Percentiles rank a stretch among this genome's conserved stretches.
phyloP scores from a whole-genome alignment of 2,329 filamentous ascomycete species.

The Helminthosporium solani region DNA sequence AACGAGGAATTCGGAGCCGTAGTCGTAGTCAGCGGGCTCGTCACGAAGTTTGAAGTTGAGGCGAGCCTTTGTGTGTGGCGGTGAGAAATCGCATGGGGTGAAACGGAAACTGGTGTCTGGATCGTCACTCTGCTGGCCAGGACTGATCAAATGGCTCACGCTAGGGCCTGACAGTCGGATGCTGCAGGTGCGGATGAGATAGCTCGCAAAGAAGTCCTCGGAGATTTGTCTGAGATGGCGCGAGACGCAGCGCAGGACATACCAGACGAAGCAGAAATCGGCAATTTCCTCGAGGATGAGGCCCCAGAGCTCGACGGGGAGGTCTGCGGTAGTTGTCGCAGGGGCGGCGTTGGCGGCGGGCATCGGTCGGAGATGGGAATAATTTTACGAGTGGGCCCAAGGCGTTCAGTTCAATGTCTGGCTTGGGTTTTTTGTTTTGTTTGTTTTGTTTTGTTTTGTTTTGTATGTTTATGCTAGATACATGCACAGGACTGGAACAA shows the following conservation, averaged over 20 bases:
- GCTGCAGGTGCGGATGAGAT: conserved; percentile 17
- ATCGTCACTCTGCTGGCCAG: conserved; percentile 7
- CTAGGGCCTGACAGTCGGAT: conserved; percentile 18
- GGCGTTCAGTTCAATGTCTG: no score
- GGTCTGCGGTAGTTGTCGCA: not conserved
- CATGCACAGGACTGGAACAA: no score
- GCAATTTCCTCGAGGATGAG: conserved; percentile 15
- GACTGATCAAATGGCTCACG: conserved; percentile 9
- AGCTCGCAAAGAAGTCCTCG: conserved; percentile 18
- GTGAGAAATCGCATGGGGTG: conserved; percentile 17
- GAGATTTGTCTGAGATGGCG: conserved; percentile 13
- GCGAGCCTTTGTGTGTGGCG: conserved; percentile 15
- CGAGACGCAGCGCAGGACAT: conserved; percentile 21
- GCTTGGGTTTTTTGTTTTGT: not conserved
- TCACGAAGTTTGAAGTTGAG: conserved; percentile 18
- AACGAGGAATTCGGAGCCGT: not conserved
- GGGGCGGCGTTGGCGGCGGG: not conserved
- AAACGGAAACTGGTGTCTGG: conserved; percentile 16
- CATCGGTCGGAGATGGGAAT: not conserved
- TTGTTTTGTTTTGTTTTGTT: no score
- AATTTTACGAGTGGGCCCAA: not conserved
- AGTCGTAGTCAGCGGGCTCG: conserved; percentile 6
- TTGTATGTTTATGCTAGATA: no score
- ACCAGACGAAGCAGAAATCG: conserved; percentile 23
- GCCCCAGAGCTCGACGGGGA: conserved; percentile 20